Conservation (phyloP, 106 monocot species). For the Vanilla planifolia region DNA sequence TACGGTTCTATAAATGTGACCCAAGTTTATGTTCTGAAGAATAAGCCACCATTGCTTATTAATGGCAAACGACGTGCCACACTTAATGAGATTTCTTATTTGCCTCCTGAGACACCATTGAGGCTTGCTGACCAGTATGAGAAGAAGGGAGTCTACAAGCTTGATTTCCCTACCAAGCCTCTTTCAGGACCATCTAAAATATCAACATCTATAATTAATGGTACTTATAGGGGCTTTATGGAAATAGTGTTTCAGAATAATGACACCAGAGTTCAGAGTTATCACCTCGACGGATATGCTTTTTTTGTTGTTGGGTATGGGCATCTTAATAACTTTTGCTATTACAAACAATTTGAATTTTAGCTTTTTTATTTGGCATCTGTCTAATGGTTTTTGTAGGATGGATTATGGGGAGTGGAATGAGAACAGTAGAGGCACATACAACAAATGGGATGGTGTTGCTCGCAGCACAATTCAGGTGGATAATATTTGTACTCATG, state of each 20-base stretch:
- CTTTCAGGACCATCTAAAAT: slow-evolving; percentile 29
- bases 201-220: slow-evolving; percentile 49
- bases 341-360: not conserved
- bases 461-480: slow-evolving; percentile 74
- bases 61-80: slow-evolving; percentile 51
- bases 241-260: slow-evolving; percentile 88
- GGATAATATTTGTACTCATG: not conserved
- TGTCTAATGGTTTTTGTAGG: slow-evolving; percentile 23
- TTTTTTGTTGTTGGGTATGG: slow-evolving; percentile 84
- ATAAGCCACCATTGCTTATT: slow-evolving; percentile 37
- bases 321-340: slow-evolving; percentile 1
- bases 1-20: slow-evolving; percentile 75
- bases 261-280: slow-evolving; percentile 60
- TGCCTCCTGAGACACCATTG: slow-evolving; percentile 46
- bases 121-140: slow-evolving; percentile 60
- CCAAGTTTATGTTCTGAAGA: slow-evolving; percentile 56
- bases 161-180: slow-evolving; percentile 67
- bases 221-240: slow-evolving; percentile 67
- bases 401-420: slow-evolving; percentile 84
- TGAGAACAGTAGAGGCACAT: slow-evolving; percentile 45
- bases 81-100: slow-evolving; percentile 59
- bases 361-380: not conserved
- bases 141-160: slow-evolving; percentile 46
- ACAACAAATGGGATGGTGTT: slow-evolving; percentile 84
- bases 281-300: slow-evolving; percentile 81